A percentile compares a stretch with the other conserved stretches of the same genome.
phyloP scores from a whole-genome alignment of 2,329 filamentous ascomycete species.

The Neopestalotiopsis rosae region DNA sequence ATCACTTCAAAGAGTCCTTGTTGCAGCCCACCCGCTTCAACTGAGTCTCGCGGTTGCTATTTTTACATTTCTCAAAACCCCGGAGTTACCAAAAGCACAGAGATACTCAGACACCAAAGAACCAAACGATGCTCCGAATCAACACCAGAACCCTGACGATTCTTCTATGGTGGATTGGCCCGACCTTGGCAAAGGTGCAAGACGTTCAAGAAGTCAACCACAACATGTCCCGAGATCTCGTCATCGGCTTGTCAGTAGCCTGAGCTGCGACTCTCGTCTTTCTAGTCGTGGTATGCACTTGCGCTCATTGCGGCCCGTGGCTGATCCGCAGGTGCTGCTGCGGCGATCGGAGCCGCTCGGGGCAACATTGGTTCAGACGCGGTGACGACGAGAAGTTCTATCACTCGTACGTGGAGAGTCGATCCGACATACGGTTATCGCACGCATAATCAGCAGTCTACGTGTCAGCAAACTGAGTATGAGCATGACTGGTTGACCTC shows the following conservation, averaged over 20 bases:
- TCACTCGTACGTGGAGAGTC: not conserved
- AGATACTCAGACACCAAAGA: not conserved
- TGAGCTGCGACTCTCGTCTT: constrained; percentile 4
- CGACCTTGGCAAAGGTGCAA: not conserved
- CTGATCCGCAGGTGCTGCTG: not conserved
- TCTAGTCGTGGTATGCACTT: constrained; percentile 8
- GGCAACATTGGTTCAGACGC: not conserved
- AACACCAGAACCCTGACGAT: not conserved
- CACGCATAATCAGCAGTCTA: not conserved
- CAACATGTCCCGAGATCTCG: constrained; percentile 5
- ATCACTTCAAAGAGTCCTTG: no score
- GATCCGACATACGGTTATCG: not conserved
- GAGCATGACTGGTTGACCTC: no score
- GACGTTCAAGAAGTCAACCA: not conserved
- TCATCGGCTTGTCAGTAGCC: not conserved
- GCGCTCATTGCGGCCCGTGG: constrained; percentile 2
- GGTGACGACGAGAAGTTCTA: not conserved
- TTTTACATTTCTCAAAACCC: not conserved
- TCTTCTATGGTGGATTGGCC: not conserved
- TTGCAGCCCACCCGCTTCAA: no score
- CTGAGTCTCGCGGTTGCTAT: no score
- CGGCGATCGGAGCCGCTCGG: not conserved
- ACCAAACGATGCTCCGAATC: constrained; percentile 2
- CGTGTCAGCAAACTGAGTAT: no score
- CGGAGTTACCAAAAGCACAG: not conserved